Evolutionary conservation across 805 yeast genomes (phyloP), one percentile per base, ranked within the genome.

Genomic region (Pichia kluyveri): DNA sequence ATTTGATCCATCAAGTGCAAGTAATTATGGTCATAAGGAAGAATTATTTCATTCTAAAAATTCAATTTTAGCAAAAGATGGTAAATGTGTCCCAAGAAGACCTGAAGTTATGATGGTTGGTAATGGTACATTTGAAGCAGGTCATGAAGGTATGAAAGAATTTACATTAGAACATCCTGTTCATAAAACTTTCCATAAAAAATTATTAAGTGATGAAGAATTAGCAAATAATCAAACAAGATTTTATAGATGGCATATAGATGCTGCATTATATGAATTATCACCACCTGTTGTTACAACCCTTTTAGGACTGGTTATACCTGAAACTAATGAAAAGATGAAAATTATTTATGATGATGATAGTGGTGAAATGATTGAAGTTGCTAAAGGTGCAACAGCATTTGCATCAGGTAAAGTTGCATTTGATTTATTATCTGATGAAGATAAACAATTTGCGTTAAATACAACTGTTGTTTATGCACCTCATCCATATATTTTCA

Each of bases 221-320:
- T 76, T 83, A 53, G 76, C 71, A 8, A 60, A 76, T 26, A 77
- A 81, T 45, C 76, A 77, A 63, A 88, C 96, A 2, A 75, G 95
- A 57, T 88, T 82, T 64, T 88, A 87, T 75, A 77, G 96, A 68
- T 88, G 96, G 96, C 96, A 88, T 67, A 86, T 88, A 54, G 96
- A 88, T 66, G 82, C 93, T 37, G 96, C 96, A 5, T 73, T 88
- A 39, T 88, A 88, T 59, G 95, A 79, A 37, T 73, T 87, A 56
- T 79, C 90, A 15, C 96, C 96, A 30, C 96, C 96, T 31, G 77
- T 83, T 55, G 85, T 83, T 37, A 88, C 96, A 14, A 87, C 96
- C 2, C 72, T 88, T 52, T 71, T 88, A 45, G 96, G 96, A 4
- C 79, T 88, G 52, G 76, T 81, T 59, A 91, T 86, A 15, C 96